Conservation (phyloP, 257 asterid species). For the Datura wrightii region DNA sequence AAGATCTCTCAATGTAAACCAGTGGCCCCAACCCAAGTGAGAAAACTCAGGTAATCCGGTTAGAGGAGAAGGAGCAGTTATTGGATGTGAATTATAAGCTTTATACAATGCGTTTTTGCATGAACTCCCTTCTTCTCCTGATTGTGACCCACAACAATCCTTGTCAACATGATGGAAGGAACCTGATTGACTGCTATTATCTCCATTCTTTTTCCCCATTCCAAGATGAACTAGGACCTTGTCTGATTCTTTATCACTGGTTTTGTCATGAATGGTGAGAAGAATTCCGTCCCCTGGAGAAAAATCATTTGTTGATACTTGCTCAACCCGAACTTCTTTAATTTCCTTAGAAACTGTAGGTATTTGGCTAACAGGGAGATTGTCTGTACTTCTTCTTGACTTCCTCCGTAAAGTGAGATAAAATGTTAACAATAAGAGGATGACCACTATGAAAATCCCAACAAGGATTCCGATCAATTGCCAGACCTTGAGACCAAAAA, state of each 20-base stretch:
- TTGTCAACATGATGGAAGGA: conserved; percentile 72
- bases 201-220: conserved; percentile 66
- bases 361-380: conserved; percentile 67
- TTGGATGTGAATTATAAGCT: conserved; percentile 60
- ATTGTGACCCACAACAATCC: conserved; percentile 71
- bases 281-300: conserved; percentile 76
- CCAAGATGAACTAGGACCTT: conserved; percentile 78
- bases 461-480: conserved; percentile 83
- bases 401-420: conserved; percentile 81
- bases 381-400: conserved; percentile 53
- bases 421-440: conserved; percentile 64
- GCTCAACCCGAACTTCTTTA: conserved; percentile 89
- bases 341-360: conserved; percentile 86
- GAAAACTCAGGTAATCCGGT: conserved; percentile 93
- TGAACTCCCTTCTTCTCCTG: conserved; percentile 89
- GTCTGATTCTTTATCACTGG: conserved; percentile 76
- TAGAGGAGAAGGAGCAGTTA: conserved; percentile 85
- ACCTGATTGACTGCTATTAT: conserved; percentile 63
- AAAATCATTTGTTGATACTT: conserved; percentile 64
- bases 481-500: conserved; percentile 86
- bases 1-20: conserved; percentile 92
- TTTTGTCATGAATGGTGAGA: conserved; percentile 80
- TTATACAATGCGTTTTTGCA: conserved; percentile 59
- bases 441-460: conserved; percentile 66
- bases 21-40: conserved; percentile 98